A percentile compares a stretch with the other conserved stretches of the same genome.
These are phyloP conservation scores for Coemansia sp. DNA, from an alignment of 192 early-diverging fungal species.

Conservation along the genomic window DNA sequence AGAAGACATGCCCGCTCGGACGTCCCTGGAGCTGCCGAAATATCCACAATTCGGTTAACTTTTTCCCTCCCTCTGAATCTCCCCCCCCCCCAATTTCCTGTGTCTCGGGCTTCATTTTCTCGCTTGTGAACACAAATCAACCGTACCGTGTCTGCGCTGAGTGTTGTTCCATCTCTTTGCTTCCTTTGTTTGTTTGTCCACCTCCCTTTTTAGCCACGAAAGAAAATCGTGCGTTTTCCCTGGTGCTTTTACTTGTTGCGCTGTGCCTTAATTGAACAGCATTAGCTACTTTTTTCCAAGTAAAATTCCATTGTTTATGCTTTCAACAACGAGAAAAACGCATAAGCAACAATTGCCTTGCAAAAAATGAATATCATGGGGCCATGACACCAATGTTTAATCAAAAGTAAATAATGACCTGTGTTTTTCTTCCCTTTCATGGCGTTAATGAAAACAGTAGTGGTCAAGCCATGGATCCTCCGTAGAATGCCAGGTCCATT, in stretches of 20 bases:
- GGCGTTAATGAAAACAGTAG: conserved; percentile 5
- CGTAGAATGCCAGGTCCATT: neutral
- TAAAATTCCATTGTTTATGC: conserved; percentile 2
- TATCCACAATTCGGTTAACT: neutral
- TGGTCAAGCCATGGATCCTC: neutral
- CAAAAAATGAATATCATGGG: neutral
- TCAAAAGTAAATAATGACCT: neutral
- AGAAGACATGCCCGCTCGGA: neutral
- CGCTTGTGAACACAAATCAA: too few relatives aligned
- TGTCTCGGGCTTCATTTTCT: too few relatives aligned
- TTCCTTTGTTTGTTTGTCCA: neutral
- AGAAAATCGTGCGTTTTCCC: neutral
- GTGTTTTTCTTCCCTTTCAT: conserved; percentile 1
- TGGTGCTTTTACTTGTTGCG: neutral
- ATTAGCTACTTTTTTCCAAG: neutral
- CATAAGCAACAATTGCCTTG: conserved; percentile 3
- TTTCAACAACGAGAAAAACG: neutral
- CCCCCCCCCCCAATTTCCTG: neutral
- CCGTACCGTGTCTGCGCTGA: too few relatives aligned
- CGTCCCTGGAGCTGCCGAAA: neutral
- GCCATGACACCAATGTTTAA: neutral
- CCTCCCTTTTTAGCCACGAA: neutral
- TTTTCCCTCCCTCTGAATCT: neutral
- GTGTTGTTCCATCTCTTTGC: conserved; percentile 7
- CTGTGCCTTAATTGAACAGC: neutral